A percentile compares a stretch with the other conserved stretches of the same genome.
phyloP scores from a whole-genome alignment of 345 rosid species.

The Leavenworthia alabamica region DNA sequence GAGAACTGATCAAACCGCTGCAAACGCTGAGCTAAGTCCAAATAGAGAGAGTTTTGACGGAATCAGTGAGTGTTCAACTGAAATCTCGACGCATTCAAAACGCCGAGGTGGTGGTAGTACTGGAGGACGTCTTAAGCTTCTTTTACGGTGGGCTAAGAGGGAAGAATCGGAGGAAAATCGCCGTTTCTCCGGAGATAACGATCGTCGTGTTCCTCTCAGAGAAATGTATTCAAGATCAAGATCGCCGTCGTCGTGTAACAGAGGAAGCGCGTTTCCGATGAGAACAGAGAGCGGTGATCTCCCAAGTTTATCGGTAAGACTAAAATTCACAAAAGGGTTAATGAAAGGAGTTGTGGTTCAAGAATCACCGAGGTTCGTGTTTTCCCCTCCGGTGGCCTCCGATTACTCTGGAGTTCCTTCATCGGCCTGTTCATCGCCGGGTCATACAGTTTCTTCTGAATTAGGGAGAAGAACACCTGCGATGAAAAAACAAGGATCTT shows the following conservation, averaged over 20 bases:
- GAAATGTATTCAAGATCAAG: conserved; percentile 48
- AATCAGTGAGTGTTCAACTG: conserved; percentile 22
- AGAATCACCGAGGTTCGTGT: conserved; percentile 39
- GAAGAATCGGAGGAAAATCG: conserved; percentile 34
- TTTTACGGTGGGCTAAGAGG: conserved; percentile 57
- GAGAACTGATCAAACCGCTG: conserved; percentile 15
- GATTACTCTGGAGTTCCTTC: conserved; percentile 27
- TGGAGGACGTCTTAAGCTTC: conserved; percentile 55
- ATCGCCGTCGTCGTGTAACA: conserved; percentile 35
- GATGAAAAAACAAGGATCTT: conserved; percentile 35
- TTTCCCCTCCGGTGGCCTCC: conserved; percentile 39
- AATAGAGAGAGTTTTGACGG: conserved; percentile 23
- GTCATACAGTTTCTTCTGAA: conserved; percentile 21
- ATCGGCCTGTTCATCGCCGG: conserved; percentile 27
- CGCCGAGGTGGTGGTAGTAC: conserved; percentile 18
- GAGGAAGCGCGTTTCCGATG: conserved; percentile 36
- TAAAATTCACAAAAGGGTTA: conserved; percentile 54
- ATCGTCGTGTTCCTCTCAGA: conserved; percentile 56
- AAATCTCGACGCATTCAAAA: conserved; percentile 22
- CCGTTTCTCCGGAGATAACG: conserved; percentile 16
- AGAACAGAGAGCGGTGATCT: conserved; percentile 40
- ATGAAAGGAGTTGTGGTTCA: conserved; percentile 68
- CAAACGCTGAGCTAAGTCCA: conserved; percentile 14
- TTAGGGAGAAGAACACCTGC: conserved; percentile 9
- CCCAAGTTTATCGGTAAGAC: conserved; percentile 66